Conservation (phyloP, 768 basidiomycete genomes). For the Agrocybe praecox region DNA sequence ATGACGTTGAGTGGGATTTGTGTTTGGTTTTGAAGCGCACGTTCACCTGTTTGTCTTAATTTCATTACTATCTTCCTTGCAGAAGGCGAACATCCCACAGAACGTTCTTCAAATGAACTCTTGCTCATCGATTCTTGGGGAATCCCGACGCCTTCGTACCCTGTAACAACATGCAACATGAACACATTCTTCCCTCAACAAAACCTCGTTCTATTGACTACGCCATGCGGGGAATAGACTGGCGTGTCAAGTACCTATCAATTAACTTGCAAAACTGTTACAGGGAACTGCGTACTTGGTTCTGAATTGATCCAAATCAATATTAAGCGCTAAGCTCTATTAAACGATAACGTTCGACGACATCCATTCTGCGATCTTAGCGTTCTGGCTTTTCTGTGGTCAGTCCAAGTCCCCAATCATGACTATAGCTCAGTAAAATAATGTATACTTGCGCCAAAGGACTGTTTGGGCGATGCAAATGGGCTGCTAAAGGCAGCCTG, state of each 20-base stretch:
- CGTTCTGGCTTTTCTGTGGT: too few relatives aligned
- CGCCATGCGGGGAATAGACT: constrained; percentile 59
- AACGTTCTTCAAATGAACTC: constrained; percentile 35
- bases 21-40: constrained; percentile 48
- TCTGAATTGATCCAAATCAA: too few relatives aligned
- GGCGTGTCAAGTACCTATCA: constrained; percentile 44
- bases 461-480: too few relatives aligned
- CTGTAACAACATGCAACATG: constrained; percentile 53
- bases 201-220: constrained; percentile 68
- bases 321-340: too few relatives aligned
- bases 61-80: neutral
- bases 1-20: constrained; percentile 52
- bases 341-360: too few relatives aligned
- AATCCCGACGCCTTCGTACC: constrained; percentile 66
- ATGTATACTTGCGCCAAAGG: too few relatives aligned
- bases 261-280: constrained; percentile 41
- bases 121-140: constrained; percentile 49
- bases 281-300: too few relatives aligned
- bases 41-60: constrained; percentile 15
- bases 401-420: too few relatives aligned
- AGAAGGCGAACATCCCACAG: constrained; percentile 44
- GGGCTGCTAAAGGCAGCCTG: too few relatives aligned
- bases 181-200: constrained; percentile 63
- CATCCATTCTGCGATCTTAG: too few relatives aligned
- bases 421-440: too few relatives aligned